These are phyloP conservation scores for Psilocybe sp. DNA, from an alignment of 768 basidiomycete species.

Conservation along the genomic window DNA sequence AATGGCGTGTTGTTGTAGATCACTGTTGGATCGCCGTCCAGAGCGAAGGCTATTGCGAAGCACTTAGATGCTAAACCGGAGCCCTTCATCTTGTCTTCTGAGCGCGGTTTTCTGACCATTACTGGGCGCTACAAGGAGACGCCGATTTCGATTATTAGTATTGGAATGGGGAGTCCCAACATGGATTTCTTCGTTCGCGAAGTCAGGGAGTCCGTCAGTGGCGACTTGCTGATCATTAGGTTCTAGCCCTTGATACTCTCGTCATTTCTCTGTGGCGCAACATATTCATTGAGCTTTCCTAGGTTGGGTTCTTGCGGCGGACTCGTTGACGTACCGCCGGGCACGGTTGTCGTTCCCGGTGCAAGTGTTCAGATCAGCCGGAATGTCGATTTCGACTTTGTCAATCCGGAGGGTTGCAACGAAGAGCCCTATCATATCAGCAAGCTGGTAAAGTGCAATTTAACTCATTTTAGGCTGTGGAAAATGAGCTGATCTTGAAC, in stretches of 20 bases:
- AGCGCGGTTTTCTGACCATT: conserved; percentile 73
- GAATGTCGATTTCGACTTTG: conserved; percentile 78
- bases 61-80: conserved; percentile 57
- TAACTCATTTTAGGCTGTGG: not conserved
- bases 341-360: conserved; percentile 69
- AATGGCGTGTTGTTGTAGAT: conserved; percentile 37
- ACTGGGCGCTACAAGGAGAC: conserved; percentile 62
- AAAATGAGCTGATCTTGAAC: conserved; percentile 8
- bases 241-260: conserved; percentile 16
- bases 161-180: conserved; percentile 82
- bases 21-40: conserved; percentile 71
- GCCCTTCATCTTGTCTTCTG: conserved; percentile 63
- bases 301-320: conserved; percentile 84
- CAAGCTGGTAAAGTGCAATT: conserved; percentile 48
- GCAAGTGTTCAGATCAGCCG: conserved; percentile 66
- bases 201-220: conserved; percentile 67
- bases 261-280: not conserved
- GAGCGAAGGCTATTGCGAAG: conserved; percentile 58
- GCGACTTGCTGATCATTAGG: conserved; percentile 56
- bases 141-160: conserved; percentile 72
- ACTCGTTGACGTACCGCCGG: conserved; percentile 67
- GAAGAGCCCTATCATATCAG: conserved; percentile 65
- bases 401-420: conserved; percentile 34
- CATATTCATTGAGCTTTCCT: conserved; percentile 4
- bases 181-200: conserved; percentile 87